Evolutionary conservation across 441 rosid species (phyloP), one percentile per base, ranked within the genome.

Genomic region (Oxalis stricta): DNA sequence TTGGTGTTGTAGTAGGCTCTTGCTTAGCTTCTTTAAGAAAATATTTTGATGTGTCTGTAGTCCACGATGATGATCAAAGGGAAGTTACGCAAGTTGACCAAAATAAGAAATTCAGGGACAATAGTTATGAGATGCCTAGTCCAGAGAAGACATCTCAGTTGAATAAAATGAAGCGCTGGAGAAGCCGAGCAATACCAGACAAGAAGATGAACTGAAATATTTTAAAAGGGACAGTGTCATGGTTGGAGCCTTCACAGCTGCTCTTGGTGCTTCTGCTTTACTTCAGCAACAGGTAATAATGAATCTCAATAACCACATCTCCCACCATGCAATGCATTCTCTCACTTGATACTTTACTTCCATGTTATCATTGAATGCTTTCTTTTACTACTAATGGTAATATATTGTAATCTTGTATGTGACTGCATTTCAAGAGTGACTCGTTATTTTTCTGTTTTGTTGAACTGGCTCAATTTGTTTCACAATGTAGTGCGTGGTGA

Each of bases 231-330:
- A 67, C 9, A 48, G 52, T 52, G 70, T 79, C 43, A 69, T 91
- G 94, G 82, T 73, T 65, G 95, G 95, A 60, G 94, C 88, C 55
- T 64, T 85, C 37, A 76, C 89, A 43, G 95, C 92, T 67, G 96
- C 99, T 46, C 58, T 92, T 44, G 99, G 99, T 52, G 86, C 95
- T 52, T 84, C 99, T 53, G 83, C 96, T 44, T 70, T 84, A 35
- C 68, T 92, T 38, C 76, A 73, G 46, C 66, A 73, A 46, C 67
- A 75, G 87, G 99, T 92, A 77, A 30, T 55, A 41, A 20, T 41
- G 55, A 36, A 36, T 55, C 20, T 47, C 14, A 29, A 44, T 45
- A 14, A 17, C n/a, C n/a, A n/a, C n/a, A n/a, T n/a, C n/a, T n/a
- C n/a, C n/a, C 17, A 12, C 17, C 17, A 13, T 33, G 7, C 2